Evolutionary conservation across 2,329 filamentous ascomycete species (phyloP), one percentile per base, ranked within the genome.

Genomic region (Ceratocystis colombiana): DNA sequence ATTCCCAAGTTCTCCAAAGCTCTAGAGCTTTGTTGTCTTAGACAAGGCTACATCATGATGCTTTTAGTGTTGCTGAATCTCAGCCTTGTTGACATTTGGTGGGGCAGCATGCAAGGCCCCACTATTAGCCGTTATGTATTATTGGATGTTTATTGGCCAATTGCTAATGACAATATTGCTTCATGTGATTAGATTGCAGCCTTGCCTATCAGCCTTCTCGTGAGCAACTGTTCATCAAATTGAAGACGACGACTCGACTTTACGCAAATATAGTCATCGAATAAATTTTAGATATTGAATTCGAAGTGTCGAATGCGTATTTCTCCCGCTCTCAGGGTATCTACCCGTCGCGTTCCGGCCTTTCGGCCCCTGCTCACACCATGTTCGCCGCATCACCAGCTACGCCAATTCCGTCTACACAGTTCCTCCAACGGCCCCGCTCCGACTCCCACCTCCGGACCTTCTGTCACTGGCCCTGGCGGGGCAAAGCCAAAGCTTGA

Each of bases 61-160:
- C 12, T 53, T 28, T 61, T 22, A 12, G 48, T 68, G 53, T 50
- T 64, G 50, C 15, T 64, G 45, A 44, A 33, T 17, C n/a, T 62
- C 63, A 68, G 66, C 66, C 66, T 68, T 50, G 66, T 45, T 22
- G 25, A 59, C 25, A 20, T 62, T 65, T 62, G 57, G 61, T 25
- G 59, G 63, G 66, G 61, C 66, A 68, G 12, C 8, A 46, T 22
- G 17, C 62, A 30, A 8, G 7, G 28, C 2, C 64, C 63, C 59
- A 65, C 12, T 63, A n/a, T 59, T 68, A 65, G 6, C 48, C 59
- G 59, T 4, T 44, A 22, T 59, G 37, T n/a, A 17, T 61, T 25
- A 25, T 61, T n/a, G 10, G n/a, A 4, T 10, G 28, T 15, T 37
- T n/a, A 68, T 68, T 68, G 61, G 64, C 59, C 64, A 68, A 65